Conservation (phyloP, 345 rosid species). For the Sisymbrium altissimum region DNA sequence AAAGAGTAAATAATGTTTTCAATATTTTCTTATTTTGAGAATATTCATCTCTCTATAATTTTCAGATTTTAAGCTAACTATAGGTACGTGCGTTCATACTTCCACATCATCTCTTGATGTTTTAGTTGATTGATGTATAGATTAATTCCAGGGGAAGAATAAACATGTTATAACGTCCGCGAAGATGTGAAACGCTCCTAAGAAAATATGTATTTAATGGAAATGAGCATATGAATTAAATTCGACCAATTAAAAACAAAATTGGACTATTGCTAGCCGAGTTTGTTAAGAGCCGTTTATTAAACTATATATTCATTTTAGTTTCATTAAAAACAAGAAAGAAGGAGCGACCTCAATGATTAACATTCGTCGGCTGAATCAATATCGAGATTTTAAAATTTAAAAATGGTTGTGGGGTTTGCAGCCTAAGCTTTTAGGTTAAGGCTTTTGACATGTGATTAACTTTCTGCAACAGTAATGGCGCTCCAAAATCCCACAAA, state of each 20-base stretch:
- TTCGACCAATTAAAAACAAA: not conserved
- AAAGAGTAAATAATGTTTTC: not conserved
- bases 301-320: not conserved
- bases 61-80: not conserved
- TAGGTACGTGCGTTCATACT: not conserved
- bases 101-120: constrained; percentile 6
- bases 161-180: not conserved
- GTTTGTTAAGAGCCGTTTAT: not conserved
- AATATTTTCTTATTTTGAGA: not conserved
- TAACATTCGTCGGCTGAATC: constrained; percentile 29
- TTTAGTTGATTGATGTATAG: not conserved
- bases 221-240: not conserved
- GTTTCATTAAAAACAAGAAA: constrained; percentile 15
- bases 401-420: constrained; percentile 26
- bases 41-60: not conserved
- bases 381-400: not conserved
- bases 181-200: constrained; percentile 5
- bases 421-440: constrained; percentile 32
- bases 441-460: constrained; percentile 32
- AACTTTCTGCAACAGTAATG: constrained; percentile 24
- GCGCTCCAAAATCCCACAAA: constrained; percentile 14
- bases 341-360: constrained; percentile 30
- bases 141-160: not conserved
- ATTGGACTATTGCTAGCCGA: not conserved
- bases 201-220: not conserved